Base-by-base conservation (phyloP, 1,139 yeast genomes). In the Diutina neorugosa region DNA sequence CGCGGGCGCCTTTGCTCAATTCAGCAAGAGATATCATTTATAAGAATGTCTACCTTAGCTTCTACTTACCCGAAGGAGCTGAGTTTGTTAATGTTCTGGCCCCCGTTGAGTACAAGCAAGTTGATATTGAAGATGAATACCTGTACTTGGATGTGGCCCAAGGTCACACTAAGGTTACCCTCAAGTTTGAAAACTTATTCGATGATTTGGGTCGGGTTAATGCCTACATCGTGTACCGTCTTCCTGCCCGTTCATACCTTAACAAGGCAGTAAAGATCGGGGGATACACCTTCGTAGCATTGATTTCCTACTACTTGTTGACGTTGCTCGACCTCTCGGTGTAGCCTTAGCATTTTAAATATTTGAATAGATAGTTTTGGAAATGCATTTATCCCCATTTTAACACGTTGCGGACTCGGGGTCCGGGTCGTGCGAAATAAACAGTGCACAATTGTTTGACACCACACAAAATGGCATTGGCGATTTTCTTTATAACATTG, bases 41-140 rank as follows among this genome's bases (percentile, higher is more conserved):
- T 66, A 85, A 82, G 54, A 69, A 77, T 51, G 84, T 84, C 16
- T 70, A 72, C 52, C 66, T 88, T 52, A 76, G 78, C 48, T 71
- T 93, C 59, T 84, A 82, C 62, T 78, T 93, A 59, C 99, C 99
- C 18, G 98, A 93, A 69, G 93, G 93, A 52, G 86, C 98, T 6
- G 73, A 80, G 59, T 71, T 82, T 51, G 60, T 84, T 53, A 77
- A 80, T 54, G 74, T 85, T 44, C 70, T 80, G 43, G 76, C 87
- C 19, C 85, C 93, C 20, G 63, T 83, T 51, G 73, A 73, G 7
- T 72, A 71, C 55, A 63, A 65, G 47, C 64, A 69, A 18, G 57
- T 74, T 53, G 57, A 61, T 7, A 64, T 77, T 57, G 67, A 70
- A 51, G 61, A 73, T 57, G 82, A 81, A 68, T 70, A 72, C 56